Percentiles rank a stretch among this genome's conserved stretches.
Evolutionary conservation across 805 yeast species (phyloP).

Genomic region (Candida multigemmis): DNA sequence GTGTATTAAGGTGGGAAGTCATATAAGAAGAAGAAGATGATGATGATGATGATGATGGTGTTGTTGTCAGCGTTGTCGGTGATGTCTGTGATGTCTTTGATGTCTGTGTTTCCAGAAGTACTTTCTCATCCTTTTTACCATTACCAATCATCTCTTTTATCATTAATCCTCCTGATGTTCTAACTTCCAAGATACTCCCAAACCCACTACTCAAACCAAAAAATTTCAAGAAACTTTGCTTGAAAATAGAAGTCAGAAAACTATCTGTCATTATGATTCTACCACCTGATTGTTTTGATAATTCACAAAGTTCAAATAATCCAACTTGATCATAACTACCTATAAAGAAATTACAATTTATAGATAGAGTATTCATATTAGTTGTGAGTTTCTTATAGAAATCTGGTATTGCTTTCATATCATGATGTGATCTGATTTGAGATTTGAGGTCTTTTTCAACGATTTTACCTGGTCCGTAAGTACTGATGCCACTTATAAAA

Average conservation of each 20-base stretch:
- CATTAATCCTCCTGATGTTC: constrained; percentile 81
- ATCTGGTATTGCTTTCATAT: constrained; percentile 48
- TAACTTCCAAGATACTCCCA: constrained; percentile 81
- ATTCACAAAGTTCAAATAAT: constrained; percentile 82
- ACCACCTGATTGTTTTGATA: constrained; percentile 87
- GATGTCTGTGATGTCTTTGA: constrained; percentile 5
- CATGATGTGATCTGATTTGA: constrained; percentile 95
- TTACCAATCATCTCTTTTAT: constrained; percentile 92
- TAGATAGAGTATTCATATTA: constrained; percentile 62
- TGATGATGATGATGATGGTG: too few species aligned
- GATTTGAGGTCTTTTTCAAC: constrained; percentile 89
- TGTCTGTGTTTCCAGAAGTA: constrained; percentile 2
- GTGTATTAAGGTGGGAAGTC: too few species aligned
- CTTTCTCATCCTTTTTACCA: constrained; percentile 45
- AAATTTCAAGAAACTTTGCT: constrained; percentile 81
- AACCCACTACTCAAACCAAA: constrained; percentile 83
- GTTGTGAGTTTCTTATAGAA: constrained; percentile 70
- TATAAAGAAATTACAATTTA: constrained; percentile 82
- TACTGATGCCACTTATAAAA: constrained; percentile 93
- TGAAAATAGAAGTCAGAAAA: constrained; percentile 89
- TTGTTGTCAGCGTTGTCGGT: too few species aligned
- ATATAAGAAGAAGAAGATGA: constrained; percentile 85
- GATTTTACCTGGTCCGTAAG: constrained; percentile 89
- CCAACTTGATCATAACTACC: constrained; percentile 97
- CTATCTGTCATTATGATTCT: constrained; percentile 82